Percentiles rank a stretch among this genome's conserved stretches.
phyloP scores from a whole-genome alignment of 2,329 filamentous ascomycete species.

The Lachnellula arida region DNA sequence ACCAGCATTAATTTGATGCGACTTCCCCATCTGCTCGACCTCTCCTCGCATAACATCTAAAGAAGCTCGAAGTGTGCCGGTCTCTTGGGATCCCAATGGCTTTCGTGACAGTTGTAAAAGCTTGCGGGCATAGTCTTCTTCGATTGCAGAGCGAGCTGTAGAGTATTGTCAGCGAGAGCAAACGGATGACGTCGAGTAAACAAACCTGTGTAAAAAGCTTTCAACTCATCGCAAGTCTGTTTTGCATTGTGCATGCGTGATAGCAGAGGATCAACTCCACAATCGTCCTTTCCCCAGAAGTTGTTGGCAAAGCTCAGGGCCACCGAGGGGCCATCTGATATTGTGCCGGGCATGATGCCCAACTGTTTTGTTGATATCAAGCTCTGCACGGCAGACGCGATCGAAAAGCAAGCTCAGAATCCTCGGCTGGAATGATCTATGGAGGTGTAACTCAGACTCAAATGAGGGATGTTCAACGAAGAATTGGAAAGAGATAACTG shows the following conservation, averaged over 20 bases:
- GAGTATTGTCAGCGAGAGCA: constrained; percentile 3
- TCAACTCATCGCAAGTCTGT: constrained; percentile 89
- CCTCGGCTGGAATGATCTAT: neutral
- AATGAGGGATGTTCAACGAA: constrained; percentile 4
- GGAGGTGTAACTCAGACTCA: neutral
- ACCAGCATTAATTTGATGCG: constrained; percentile 80
- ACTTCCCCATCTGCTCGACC: constrained; percentile 88
- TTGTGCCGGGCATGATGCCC: constrained; percentile 29
- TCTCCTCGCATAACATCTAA: constrained; percentile 85
- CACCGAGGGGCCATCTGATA: constrained; percentile 33
- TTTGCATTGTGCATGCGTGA: constrained; percentile 95
- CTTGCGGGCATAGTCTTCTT: constrained; percentile 94
- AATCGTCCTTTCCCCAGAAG: constrained; percentile 99
- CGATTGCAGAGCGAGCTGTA: constrained; percentile 80
- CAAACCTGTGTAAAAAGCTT: constrained; percentile 80
- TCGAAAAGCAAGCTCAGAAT: neutral
- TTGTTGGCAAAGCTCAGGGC: constrained; percentile 75
- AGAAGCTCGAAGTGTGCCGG: constrained; percentile 75
- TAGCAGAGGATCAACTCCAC: constrained; percentile 83
- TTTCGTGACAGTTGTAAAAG: constrained; percentile 82
- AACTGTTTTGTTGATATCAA: constrained; percentile 4
- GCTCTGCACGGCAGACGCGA: neutral
- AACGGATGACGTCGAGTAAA: constrained; percentile 8
- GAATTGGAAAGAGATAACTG: constrained; percentile 9
- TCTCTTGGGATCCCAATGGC: constrained; percentile 80